Conservation (phyloP, 805 yeast species). For the Ogataea methylovora region DNA sequence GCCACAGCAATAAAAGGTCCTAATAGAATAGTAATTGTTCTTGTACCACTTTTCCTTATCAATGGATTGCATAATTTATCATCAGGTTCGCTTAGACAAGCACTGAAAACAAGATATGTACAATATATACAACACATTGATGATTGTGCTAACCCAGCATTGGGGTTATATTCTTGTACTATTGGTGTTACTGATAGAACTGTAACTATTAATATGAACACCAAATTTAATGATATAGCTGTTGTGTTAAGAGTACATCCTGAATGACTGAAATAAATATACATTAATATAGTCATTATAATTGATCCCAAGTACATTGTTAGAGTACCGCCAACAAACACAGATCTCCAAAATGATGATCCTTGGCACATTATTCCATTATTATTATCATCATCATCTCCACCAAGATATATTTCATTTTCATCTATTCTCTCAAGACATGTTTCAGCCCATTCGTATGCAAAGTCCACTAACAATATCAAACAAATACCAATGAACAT, state of each 20-base stretch:
- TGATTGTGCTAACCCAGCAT: slow-evolving; percentile 93
- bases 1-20: slow-evolving; percentile 96
- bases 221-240: slow-evolving; percentile 71
- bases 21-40: slow-evolving; percentile 77
- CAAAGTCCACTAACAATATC: slow-evolving; percentile 87
- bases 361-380: slow-evolving; percentile 35
- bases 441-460: slow-evolving; percentile 97
- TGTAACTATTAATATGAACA: slow-evolving; percentile 59
- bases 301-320: slow-evolving; percentile 74
- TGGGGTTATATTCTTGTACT: slow-evolving; percentile 88
- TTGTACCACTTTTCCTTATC: slow-evolving; percentile 80
- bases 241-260: slow-evolving; percentile 88
- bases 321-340: slow-evolving; percentile 81
- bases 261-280: slow-evolving; percentile 66
- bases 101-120: slow-evolving; percentile 83
- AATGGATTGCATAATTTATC: slow-evolving; percentile 89
- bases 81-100: slow-evolving; percentile 95
- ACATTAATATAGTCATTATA: slow-evolving; percentile 72
- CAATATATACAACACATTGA: slow-evolving; percentile 94
- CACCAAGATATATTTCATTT: slow-evolving; percentile 49
- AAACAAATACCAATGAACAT: slow-evolving; percentile 85
- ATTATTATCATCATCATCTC: slow-evolving; percentile 37
- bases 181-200: slow-evolving; percentile 69
- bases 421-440: slow-evolving; percentile 87
- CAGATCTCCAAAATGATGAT: slow-evolving; percentile 65